phyloP scores from a whole-genome alignment of 2,329 filamentous ascomycete species.

The Sclerotinia borealis region DNA sequence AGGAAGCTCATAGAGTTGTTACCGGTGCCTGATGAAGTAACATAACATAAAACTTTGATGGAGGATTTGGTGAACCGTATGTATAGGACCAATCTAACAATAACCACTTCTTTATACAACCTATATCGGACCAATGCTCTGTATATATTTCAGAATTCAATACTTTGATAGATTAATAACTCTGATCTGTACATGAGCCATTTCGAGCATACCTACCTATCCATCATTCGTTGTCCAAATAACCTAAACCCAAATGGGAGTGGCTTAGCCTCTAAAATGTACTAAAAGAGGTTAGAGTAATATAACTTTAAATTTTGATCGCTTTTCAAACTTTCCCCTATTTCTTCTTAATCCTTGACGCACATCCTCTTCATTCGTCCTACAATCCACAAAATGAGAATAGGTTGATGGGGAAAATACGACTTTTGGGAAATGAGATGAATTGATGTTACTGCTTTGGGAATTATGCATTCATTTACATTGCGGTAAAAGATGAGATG shows the following conservation, averaged over 20 bases:
- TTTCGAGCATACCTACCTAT: background rate
- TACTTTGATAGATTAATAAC: too few relatives aligned
- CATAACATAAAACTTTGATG: too few relatives aligned
- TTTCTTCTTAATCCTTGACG: background rate
- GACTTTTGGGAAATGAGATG: background rate
- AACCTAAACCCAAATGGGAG: background rate
- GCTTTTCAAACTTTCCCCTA: slow-evolving; percentile 3
- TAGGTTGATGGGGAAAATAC: background rate
- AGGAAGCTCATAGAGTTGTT: too few relatives aligned
- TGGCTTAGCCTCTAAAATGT: background rate
- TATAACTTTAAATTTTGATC: background rate
- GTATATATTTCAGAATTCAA: too few relatives aligned
- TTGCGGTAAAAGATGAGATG: background rate
- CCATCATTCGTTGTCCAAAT: background rate
- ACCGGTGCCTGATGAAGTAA: too few relatives aligned
- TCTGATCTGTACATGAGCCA: too few relatives aligned
- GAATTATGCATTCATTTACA: background rate
- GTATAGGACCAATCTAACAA: too few relatives aligned
- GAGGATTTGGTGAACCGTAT: too few relatives aligned
- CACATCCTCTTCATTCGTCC: background rate
- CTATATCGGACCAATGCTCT: too few relatives aligned
- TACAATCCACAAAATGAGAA: background rate
- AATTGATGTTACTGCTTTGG: background rate
- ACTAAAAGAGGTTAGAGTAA: background rate
- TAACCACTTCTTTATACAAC: too few relatives aligned